Percentiles rank a stretch among this genome's conserved stretches.
Conservation (phyloP, 2,329 filamentous ascomycete species). For the Stagonosporopsis rhizophila region DNA sequence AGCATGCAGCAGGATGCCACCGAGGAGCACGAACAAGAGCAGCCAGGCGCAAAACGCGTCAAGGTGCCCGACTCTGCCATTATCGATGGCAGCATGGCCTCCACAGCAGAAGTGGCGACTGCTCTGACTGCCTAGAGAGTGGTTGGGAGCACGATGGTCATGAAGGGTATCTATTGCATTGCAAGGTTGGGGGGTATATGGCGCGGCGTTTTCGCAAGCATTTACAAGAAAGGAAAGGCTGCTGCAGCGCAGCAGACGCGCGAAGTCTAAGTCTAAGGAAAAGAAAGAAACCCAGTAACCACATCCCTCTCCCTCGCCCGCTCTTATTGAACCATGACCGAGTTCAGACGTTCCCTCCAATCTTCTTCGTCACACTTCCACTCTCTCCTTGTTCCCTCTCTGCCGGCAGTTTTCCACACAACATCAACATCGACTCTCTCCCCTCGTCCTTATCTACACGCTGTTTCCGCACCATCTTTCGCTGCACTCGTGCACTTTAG, state of each 20-base stretch:
- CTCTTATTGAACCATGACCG: not conserved
- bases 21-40: slow-evolving; percentile 1
- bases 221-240: slow-evolving; percentile 20
- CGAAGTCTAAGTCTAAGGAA: no score
- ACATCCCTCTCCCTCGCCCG: not conserved
- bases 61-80: slow-evolving; percentile 31
- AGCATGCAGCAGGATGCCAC: slow-evolving; percentile 16
- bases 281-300: not conserved
- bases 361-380: not conserved
- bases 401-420: not conserved
- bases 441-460: not conserved
- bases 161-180: slow-evolving; percentile 19
- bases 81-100: slow-evolving; percentile 7
- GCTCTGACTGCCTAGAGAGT: slow-evolving; percentile 16
- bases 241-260: not conserved
- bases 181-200: slow-evolving; percentile 5
- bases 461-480: not conserved
- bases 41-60: slow-evolving; percentile 36
- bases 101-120: slow-evolving; percentile 24
- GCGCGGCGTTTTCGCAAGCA: slow-evolving; percentile 21
- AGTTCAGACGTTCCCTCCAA: not conserved
- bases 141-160: not conserved
- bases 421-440: not conserved
- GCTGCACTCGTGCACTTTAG: not conserved
- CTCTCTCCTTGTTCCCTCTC: not conserved